Evolutionary conservation across 257 asterid species (phyloP).

Genomic region (Solanum infundibuliforme): DNA sequence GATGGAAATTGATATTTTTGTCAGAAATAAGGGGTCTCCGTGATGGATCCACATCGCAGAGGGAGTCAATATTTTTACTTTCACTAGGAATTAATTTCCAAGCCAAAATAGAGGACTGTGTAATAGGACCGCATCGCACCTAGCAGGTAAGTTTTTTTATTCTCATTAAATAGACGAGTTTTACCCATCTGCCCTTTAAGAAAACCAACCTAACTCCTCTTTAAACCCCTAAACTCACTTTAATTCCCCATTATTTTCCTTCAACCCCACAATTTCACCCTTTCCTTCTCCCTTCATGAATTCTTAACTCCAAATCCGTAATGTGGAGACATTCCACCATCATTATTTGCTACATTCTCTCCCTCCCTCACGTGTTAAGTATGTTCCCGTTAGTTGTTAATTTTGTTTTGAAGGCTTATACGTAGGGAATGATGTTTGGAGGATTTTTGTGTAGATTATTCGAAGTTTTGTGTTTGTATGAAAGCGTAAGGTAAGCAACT

Average conservation of each 20-base stretch:
- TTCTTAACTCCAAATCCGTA: not conserved
- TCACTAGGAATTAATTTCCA: not conserved
- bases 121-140: not conserved
- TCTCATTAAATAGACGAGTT: no score
- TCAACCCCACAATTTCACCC: not conserved
- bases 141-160: no score
- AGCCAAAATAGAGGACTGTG: not conserved
- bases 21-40: not conserved
- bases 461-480: not conserved
- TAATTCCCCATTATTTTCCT: not conserved
- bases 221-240: not conserved
- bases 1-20: no score
- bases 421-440: not conserved
- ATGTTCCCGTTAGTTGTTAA: not conserved
- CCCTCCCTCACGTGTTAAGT: not conserved
- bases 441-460: not conserved
- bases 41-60: not conserved
- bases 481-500: not conserved
- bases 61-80: not conserved
- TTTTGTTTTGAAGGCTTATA: not conserved
- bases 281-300: not conserved
- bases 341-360: not conserved
- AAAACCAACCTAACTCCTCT: not conserved
- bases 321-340: not conserved
- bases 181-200: not conserved